Evolutionary conservation across 352 stramenopile genomes (phyloP).

Genomic region (Pythium sp.): DNA sequence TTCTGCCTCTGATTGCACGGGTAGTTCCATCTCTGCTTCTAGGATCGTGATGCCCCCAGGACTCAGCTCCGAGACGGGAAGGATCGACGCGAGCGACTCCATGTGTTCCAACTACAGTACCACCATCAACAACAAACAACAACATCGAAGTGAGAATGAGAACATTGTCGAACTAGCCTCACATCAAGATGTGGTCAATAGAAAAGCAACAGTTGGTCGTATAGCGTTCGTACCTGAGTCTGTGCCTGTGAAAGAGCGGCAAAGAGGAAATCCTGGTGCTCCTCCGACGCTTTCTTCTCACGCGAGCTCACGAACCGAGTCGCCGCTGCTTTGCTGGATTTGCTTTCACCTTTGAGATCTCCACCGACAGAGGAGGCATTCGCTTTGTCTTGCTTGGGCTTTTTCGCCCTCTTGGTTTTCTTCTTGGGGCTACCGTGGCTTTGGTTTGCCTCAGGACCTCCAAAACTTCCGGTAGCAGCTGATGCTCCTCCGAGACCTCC

Average conservation of each 20-base stretch:
- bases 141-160: background rate
- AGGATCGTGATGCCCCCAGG: background rate
- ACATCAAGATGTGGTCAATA: background rate
- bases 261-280: conserved; percentile 61
- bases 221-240: conserved; percentile 34
- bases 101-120: conserved; percentile 42
- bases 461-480: background rate
- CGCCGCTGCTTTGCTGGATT: conserved; percentile 1
- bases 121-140: background rate
- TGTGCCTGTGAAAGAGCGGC: conserved; percentile 57
- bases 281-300: conserved; percentile 49
- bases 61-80: conserved; percentile 19
- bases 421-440: conserved; percentile 18
- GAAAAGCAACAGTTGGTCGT: too few species aligned
- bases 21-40: background rate
- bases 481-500: background rate
- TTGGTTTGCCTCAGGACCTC: background rate
- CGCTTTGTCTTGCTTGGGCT: background rate
- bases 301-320: conserved; percentile 46
- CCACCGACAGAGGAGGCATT: background rate
- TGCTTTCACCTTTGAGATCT: conserved; percentile 4
- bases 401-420: conserved; percentile 15
- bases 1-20: background rate
- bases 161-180: background rate
- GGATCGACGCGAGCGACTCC: conserved; percentile 42